phyloP scores from a whole-genome alignment of 148 eudicot genomes.

The Beta vulgaris region DNA sequence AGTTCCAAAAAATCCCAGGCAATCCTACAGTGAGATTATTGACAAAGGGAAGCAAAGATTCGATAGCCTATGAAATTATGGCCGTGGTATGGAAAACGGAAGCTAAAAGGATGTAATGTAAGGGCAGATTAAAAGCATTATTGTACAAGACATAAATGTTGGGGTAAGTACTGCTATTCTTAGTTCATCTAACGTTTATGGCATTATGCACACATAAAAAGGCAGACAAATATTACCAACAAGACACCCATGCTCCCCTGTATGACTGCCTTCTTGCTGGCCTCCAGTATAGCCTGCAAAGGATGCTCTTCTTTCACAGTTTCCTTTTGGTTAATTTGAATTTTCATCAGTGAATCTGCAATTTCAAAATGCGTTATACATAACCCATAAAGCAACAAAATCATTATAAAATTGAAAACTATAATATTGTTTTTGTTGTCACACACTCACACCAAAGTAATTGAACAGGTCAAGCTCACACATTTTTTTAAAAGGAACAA shows the following conservation, averaged over 20 bases:
- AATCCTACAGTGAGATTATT: not conserved
- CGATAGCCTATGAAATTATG: not conserved
- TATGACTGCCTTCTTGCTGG: slow-evolving; percentile 74
- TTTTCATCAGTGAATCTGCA: slow-evolving; percentile 63
- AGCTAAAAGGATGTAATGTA: not conserved
- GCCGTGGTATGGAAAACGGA: not conserved
- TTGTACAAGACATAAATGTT: slow-evolving; percentile 9
- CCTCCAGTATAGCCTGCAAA: slow-evolving; percentile 63
- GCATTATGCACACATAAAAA: slow-evolving; percentile 11
- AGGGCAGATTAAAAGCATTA: not conserved
- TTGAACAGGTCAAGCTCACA: not conserved
- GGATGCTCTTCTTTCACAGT: slow-evolving; percentile 50
- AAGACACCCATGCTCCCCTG: slow-evolving; percentile 84
- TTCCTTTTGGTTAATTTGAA: slow-evolving; percentile 57
- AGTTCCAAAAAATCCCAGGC: not conserved
- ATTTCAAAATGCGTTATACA: slow-evolving; percentile 8
- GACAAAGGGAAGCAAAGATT: not conserved
- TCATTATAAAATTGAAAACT: not conserved
- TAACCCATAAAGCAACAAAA: not conserved
- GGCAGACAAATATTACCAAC: slow-evolving; percentile 50
- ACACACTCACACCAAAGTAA: not conserved
- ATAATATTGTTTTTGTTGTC: not conserved
- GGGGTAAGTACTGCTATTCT: not conserved
- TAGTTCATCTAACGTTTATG: not conserved
- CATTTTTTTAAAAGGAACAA: not conserved